phyloP scores from a whole-genome alignment of 108 stramenopile species.

The Aurantiochytrium sp. region DNA sequence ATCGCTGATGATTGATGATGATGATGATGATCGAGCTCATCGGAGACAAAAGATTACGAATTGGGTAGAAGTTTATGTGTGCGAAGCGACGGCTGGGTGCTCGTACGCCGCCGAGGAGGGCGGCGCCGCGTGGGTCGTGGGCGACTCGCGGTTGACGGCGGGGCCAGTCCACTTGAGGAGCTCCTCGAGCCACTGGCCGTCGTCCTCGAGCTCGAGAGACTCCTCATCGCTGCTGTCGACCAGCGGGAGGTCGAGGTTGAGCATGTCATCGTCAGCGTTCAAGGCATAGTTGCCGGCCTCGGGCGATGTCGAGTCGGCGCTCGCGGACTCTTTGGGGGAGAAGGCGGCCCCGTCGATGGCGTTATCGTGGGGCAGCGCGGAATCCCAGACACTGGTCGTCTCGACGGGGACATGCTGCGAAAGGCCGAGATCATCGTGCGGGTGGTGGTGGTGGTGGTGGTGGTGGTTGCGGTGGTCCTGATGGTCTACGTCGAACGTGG shows the following conservation, averaged over 20 bases:
- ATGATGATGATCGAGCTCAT: no score
- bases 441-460: neutral
- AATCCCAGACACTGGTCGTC: neutral
- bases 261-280: neutral
- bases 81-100: no score
- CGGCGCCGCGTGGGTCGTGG: neutral
- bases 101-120: neutral
- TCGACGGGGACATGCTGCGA: neutral
- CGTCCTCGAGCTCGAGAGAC: conserved; percentile 1
- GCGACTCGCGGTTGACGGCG: neutral
- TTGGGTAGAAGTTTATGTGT: no score
- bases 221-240: conserved; percentile 25
- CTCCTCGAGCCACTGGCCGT: conserved; percentile 18
- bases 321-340: neutral
- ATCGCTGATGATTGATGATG: no score
- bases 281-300: neutral
- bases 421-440: neutral
- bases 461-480: neutral
- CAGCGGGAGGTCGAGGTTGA: neutral
- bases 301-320: neutral
- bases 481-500: no score
- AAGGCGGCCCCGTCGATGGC: no score
- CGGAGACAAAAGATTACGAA: no score
- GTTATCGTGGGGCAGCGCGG: neutral
- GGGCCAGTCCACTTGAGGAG: conserved; percentile 19